Evolutionary conservation across 352 stramenopile species (phyloP).

Genomic region (Phytophthora sansomeana): DNA sequence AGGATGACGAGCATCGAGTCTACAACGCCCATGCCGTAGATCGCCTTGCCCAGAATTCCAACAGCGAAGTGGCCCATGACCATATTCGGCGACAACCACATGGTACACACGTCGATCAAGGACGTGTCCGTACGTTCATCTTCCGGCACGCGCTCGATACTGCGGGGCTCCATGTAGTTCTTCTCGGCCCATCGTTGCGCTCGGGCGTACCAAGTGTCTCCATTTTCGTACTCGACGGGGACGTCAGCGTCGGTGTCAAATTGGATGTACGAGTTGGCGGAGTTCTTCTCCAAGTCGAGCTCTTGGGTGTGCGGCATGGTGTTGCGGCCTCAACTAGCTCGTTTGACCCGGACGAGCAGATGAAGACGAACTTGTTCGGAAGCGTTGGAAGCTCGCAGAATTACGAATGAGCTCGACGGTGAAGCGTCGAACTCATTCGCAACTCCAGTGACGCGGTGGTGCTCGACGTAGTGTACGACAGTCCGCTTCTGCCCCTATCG

Average conservation of each 20-base stretch:
- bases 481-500: too few relatives aligned
- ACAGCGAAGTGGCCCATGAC: constrained; percentile 38
- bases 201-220: constrained; percentile 34
- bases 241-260: constrained; percentile 28
- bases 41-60: constrained; percentile 25
- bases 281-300: constrained; percentile 30
- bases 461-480: constrained; percentile 2
- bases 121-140: constrained; percentile 30
- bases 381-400: constrained; percentile 10
- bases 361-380: too few relatives aligned
- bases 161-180: constrained; percentile 40
- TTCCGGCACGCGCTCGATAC: constrained; percentile 35
- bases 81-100: constrained; percentile 39
- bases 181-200: constrained; percentile 35
- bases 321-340: constrained; percentile 2
- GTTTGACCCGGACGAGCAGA: constrained; percentile 5
- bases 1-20: constrained; percentile 36
- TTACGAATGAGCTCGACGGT: constrained; percentile 9
- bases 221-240: constrained; percentile 33
- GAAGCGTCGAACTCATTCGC: background rate
- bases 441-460: constrained; percentile 4
- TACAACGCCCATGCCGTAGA: constrained; percentile 29
- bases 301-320: constrained; percentile 29
- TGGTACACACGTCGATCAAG: constrained; percentile 30
- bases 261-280: constrained; percentile 34